These are phyloP conservation scores for Lactarius vividus DNA, from an alignment of 768 basidiomycete species.

Conservation along the genomic window DNA sequence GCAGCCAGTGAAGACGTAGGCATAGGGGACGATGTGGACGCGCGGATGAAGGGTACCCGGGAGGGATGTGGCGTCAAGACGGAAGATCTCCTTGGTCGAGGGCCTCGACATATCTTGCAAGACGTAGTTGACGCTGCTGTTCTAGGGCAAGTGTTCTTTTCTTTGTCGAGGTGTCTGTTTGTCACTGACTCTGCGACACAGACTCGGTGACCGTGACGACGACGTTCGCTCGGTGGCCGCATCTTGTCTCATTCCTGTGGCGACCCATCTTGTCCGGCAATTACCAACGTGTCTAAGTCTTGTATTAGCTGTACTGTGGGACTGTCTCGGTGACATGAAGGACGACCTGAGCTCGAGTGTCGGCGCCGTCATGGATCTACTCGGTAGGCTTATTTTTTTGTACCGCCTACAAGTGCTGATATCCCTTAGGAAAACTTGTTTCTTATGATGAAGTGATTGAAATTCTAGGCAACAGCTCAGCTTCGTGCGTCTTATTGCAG, in stretches of 20 bases:
- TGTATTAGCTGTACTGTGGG: conserved; percentile 86
- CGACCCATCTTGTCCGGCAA: conserved; percentile 70
- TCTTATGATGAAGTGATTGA: conserved; percentile 74
- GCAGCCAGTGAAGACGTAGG: not conserved
- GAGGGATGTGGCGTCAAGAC: conserved; percentile 31
- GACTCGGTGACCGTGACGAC: conserved; percentile 87
- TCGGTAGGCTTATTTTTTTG: conserved; percentile 52
- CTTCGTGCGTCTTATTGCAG: conserved; percentile 57
- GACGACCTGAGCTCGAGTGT: conserved; percentile 97
- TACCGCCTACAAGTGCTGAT: not conserved
- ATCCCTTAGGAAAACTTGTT: conserved; percentile 69
- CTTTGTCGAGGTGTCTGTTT: conserved; percentile 1
- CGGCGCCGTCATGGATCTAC: conserved; percentile 93
- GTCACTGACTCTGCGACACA: conserved; percentile 34
- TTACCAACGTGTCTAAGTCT: conserved; percentile 68
- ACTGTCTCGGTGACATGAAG: conserved; percentile 86
- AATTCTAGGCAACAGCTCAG: conserved; percentile 63
- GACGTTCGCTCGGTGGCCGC: conserved; percentile 97
- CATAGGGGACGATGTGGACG: not conserved
- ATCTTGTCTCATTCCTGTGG: conserved; percentile 86
- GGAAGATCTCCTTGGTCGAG: conserved; percentile 30
- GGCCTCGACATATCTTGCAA: conserved; percentile 58
- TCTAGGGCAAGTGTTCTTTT: conserved; percentile 61
- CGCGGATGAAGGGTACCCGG: conserved; percentile 25
- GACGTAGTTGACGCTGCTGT: conserved; percentile 90